phyloP scores from a whole-genome alignment of 352 stramenopile species.

The Paralagenidium karlingii region DNA sequence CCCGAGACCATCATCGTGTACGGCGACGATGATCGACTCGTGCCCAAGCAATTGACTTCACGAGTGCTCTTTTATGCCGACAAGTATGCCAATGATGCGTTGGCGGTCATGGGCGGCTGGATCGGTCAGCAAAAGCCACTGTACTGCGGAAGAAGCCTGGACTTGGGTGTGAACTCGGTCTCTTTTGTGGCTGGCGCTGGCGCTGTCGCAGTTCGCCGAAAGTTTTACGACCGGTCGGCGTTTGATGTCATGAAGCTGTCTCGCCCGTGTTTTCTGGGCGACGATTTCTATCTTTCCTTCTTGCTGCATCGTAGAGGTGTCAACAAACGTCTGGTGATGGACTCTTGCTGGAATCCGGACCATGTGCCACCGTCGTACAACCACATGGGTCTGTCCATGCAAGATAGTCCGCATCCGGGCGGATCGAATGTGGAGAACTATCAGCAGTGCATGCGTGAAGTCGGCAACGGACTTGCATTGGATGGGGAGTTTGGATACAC shows the following conservation, averaged over 20 bases:
- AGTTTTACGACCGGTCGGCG: constrained; percentile 43
- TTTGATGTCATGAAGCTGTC: constrained; percentile 30
- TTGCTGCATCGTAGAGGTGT: constrained; percentile 25
- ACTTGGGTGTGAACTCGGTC: constrained; percentile 31
- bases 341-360: constrained; percentile 39
- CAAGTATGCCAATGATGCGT: constrained; percentile 28
- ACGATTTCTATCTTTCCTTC: constrained; percentile 43
- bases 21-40: constrained; percentile 31
- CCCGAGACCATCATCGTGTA: constrained; percentile 47
- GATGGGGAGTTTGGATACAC: constrained; percentile 29
- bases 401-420: constrained; percentile 17
- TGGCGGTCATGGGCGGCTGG: constrained; percentile 34
- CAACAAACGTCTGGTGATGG: constrained; percentile 23
- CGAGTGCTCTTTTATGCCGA: constrained; percentile 24
- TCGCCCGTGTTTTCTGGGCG: constrained; percentile 29
- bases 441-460: constrained; percentile 34
- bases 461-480: constrained; percentile 33
- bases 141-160: constrained; percentile 35
- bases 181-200: constrained; percentile 44
- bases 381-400: constrained; percentile 16
- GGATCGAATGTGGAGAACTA: constrained; percentile 52
- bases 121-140: constrained; percentile 29
- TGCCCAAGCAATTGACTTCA: constrained; percentile 21
- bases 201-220: constrained; percentile 27
- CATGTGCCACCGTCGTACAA: constrained; percentile 9